Conservation (phyloP, 192 early-diverging fungal species). For the Cladochytrium replicatum region DNA sequence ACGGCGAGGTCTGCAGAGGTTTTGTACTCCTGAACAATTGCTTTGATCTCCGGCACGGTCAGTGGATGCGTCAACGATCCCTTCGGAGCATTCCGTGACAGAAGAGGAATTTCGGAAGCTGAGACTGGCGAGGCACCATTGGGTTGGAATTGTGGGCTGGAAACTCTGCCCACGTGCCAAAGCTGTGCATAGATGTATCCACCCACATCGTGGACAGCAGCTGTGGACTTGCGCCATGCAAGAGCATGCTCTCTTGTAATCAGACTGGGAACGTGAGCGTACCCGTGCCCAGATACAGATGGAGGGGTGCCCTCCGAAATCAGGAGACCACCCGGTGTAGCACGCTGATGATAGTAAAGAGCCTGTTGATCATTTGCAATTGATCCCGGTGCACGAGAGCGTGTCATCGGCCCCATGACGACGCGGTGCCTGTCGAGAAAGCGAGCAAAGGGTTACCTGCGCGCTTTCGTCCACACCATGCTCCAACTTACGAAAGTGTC, state of each 20-base stretch:
- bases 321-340: constrained; percentile 29
- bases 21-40: constrained; percentile 50
- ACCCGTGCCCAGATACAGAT: constrained; percentile 9
- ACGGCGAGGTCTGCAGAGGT: constrained; percentile 57
- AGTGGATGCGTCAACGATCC: constrained; percentile 40
- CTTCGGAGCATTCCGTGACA: too few species aligned
- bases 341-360: constrained; percentile 19
- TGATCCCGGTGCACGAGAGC: too few species aligned
- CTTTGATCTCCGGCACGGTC: constrained; percentile 55
- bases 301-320: constrained; percentile 29
- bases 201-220: constrained; percentile 44
- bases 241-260: constrained; percentile 23
- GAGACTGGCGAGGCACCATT: constrained; percentile 26
- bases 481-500: too few species aligned
- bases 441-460: too few species aligned
- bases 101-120: constrained; percentile 14
- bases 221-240: constrained; percentile 40
- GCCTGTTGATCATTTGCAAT: too few species aligned
- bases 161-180: constrained; percentile 40
- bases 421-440: too few species aligned
- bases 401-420: too few species aligned
- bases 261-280: constrained; percentile 6
- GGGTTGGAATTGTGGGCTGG: constrained; percentile 19
- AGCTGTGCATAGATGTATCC: constrained; percentile 47
- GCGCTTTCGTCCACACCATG: too few species aligned